Base-by-base conservation (phyloP, 371 early-diverging fungal genomes). In the Haplosporangium sp. region DNA sequence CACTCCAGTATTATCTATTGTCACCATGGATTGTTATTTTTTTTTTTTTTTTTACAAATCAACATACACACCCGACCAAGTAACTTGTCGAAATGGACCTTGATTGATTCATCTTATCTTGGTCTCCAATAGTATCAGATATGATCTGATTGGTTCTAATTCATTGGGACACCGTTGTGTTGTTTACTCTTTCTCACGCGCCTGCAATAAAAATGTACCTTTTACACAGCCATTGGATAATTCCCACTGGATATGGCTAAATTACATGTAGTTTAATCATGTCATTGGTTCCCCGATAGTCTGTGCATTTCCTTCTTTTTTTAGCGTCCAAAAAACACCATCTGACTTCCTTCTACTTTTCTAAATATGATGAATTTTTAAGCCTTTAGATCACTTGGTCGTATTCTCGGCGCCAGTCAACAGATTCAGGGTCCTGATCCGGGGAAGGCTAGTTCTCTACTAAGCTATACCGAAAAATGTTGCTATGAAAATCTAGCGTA, bases 371-470 rank as follows among this genome's bases (percentile, higher is more conserved):
- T 35, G 27, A 27, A 27, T 48, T 34, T 58, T 56, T 38, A 65
- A 92, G 95, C 95, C 11, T 94, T 94, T 74, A 85, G 95, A 40
- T 94, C 91, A 5, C 77, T 95, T 27, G 95, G 95, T 8, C 88
- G 89, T 63, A 82, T 94, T 42, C 71, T 94, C 20, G 91, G 92
- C 13, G 88, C 90, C 20, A 89, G 88, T 59, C 88, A 63, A 58
- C 86, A 67, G 83, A 86, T 82, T 56, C 78, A 60, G 61, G 77
- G 74, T 38, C 84, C 48, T 58, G 83, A 69, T 71, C 83, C 57
- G 71, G 85, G 74, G 55, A 81, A 84, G 38, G 77, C 84, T 71
- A 84, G 76, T 19, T 71, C 79, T 40, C 60, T 86, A 10, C 79
- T 93, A 39, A 85, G 84, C 27, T 92, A 92, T 61, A 63, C 66